Evolutionary conservation across 2,329 filamentous ascomycete species (phyloP).

Genomic region (Aplosporella prunicola): DNA sequence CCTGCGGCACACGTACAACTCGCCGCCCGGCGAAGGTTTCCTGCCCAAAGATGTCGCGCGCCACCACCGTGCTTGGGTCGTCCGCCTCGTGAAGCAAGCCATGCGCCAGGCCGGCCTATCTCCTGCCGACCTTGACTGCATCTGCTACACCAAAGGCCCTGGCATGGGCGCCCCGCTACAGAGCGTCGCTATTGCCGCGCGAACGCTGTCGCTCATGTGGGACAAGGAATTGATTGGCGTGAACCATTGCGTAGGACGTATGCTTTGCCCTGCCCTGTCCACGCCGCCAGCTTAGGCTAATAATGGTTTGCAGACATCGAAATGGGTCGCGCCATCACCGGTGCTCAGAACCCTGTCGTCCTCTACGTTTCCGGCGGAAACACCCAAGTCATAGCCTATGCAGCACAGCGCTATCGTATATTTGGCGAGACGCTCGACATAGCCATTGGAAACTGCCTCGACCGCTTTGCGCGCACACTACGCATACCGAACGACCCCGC

Average conservation of each 20-base stretch:
- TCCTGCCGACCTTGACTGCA: constrained; percentile 64
- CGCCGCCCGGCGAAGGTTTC: constrained; percentile 88
- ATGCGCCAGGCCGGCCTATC: constrained; percentile 54
- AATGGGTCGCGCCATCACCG: constrained; percentile 91
- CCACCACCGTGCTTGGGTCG: constrained; percentile 83
- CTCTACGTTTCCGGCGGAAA: constrained; percentile 94
- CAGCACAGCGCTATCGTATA: constrained; percentile 87
- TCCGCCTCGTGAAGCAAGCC: constrained; percentile 68
- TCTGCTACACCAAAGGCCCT: constrained; percentile 92
- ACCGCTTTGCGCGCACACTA: constrained; percentile 86
- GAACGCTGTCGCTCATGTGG: constrained; percentile 78
- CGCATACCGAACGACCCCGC: constrained; percentile 92
- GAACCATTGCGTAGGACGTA: constrained; percentile 90
- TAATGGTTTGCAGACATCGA: constrained; percentile 65
- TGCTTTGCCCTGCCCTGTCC: constrained; percentile 17
- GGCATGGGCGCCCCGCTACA: constrained; percentile 94
- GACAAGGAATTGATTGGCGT: constrained; percentile 81
- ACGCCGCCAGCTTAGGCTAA: too few species aligned
- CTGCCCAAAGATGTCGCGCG: constrained; percentile 91
- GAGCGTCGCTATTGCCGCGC: constrained; percentile 74
- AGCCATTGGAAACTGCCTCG: constrained; percentile 93
- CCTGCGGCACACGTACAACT: constrained; percentile 84
- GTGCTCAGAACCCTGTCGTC: constrained; percentile 83
- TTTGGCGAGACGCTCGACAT: constrained; percentile 98
- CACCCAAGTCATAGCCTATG: constrained; percentile 96